Evolutionary conservation across 345 rosid genomes (phyloP), one percentile per base, ranked within the genome.

Genomic region (Arabis alpina): DNA sequence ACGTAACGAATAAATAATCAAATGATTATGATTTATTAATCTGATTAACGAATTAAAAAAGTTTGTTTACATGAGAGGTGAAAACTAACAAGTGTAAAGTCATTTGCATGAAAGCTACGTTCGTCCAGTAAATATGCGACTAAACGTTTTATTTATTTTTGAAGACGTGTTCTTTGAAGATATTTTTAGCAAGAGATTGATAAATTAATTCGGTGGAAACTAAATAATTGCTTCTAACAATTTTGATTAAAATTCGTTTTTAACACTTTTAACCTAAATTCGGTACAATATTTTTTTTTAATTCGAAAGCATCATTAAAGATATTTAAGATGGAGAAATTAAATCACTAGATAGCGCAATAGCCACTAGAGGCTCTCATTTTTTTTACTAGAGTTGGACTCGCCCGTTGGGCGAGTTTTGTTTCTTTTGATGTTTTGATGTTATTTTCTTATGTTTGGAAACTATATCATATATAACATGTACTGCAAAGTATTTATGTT

Each of bases 91-190:
- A 49, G 53, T 56, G 59, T 64, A 13, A 64, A 56, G 59, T 47
- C 28, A 0, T 65, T 28, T 65, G 19, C 45, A 57, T 23, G 65
- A 73, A 49, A 64, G 71, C 71, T 48, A 73, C 52, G 52, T 56
- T 72, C 70, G 64, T 73, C 65, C 76, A 37, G 55, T 72, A 47
- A 63, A 39, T 55, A 47, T 36, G 41, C 48, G 56, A 62, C 32
- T 54, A 2, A 34, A 10, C 19, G 32, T 32, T 19, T 61, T 41
- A 12, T 56, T 5, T 36, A 36, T 16, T 24, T 8, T 19, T 7
- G 16, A 42, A 61, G 68, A 61, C 54, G 68, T 53, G 68, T 52
- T 27, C 50, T 59, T 30, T 39, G 8, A 12, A 60, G 53, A 71
- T 71, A 52, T 61, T 50, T 19, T 36, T 60, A 71, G 54, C 54